Conservation (phyloP, 139 green algal genomes). For the Chlamydomonas incerta region DNA sequence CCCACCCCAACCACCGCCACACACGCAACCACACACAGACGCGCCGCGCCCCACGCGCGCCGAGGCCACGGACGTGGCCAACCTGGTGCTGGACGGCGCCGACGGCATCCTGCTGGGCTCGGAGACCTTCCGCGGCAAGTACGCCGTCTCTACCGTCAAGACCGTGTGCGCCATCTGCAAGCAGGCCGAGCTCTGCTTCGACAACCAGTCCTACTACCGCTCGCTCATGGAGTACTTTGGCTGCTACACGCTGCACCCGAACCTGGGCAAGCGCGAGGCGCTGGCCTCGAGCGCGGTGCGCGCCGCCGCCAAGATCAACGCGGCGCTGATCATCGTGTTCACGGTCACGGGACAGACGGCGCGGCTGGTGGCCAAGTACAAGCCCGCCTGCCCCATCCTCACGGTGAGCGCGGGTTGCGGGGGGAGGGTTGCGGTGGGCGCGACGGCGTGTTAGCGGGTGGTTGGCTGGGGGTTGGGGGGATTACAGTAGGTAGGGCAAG, state of each 20-base stretch:
- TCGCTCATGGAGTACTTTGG: slow-evolving; percentile 54
- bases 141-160: slow-evolving; percentile 48
- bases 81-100: slow-evolving; percentile 91
- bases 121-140: slow-evolving; percentile 88
- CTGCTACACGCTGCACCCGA: slow-evolving; percentile 53
- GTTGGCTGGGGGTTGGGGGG: background rate
- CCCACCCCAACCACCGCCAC: background rate
- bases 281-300: slow-evolving; percentile 87
- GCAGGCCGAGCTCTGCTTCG: slow-evolving; percentile 66
- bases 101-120: slow-evolving; percentile 84
- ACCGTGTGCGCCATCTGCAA: slow-evolving; percentile 69
- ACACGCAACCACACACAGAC: slow-evolving; percentile 26
- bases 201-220: slow-evolving; percentile 63
- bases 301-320: slow-evolving; percentile 86
- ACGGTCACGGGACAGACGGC: slow-evolving; percentile 84
- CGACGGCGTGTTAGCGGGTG: background rate
- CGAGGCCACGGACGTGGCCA: slow-evolving; percentile 95
- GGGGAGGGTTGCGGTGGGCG: background rate
- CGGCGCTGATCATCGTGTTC: slow-evolving; percentile 88
- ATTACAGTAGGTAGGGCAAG: background rate
- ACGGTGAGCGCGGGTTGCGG: slow-evolving; percentile 40
- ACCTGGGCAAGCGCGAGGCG: slow-evolving; percentile 72
- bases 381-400: slow-evolving; percentile 78
- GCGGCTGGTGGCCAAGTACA: slow-evolving; percentile 89
- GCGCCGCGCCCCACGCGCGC: slow-evolving; percentile 77